Evolutionary conservation across 78 protist genomes (phyloP).

Genomic region (Mastigamoeba balamuthi): DNA sequence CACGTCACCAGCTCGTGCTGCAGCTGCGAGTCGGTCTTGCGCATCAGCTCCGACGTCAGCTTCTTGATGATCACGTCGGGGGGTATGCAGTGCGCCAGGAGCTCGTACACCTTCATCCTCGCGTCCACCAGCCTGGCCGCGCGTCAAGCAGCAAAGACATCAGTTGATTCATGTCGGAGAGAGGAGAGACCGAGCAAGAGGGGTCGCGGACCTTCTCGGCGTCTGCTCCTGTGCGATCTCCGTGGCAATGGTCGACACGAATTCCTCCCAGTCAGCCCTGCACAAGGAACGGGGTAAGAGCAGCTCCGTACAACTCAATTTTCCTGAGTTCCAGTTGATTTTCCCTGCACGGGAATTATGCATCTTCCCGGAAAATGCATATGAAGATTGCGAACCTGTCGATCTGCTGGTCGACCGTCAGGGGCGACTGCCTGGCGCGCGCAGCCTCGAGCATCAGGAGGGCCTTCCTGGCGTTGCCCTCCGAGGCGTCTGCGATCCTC

Average conservation of each 20-base stretch:
- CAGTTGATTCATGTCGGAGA: too few species aligned
- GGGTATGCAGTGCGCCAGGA: slow-evolving; percentile 90
- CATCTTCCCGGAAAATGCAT: too few species aligned
- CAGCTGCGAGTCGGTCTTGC: slow-evolving; percentile 2
- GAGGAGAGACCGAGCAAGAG: not conserved
- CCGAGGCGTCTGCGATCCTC: slow-evolving; percentile 7
- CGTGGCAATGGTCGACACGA: slow-evolving; percentile 35
- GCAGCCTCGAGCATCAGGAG: slow-evolving; percentile 75
- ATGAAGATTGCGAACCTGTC: not conserved
- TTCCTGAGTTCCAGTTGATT: not conserved
- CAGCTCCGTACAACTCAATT: not conserved
- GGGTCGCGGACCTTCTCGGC: slow-evolving; percentile 33
- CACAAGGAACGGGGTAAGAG: too few species aligned
- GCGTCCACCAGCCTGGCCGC: slow-evolving; percentile 26
- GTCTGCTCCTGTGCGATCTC: slow-evolving; percentile 57
- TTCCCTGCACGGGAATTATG: slow-evolving; percentile 30
- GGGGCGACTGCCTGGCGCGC: not conserved
- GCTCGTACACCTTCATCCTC: slow-evolving; percentile 79
- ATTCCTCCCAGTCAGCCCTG: slow-evolving; percentile 84
- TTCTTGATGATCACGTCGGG: slow-evolving; percentile 70
- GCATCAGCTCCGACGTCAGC: slow-evolving; percentile 11
- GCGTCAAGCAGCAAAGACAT: too few species aligned
- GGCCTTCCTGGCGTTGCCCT: slow-evolving; percentile 85
- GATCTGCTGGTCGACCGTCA: too few species aligned
- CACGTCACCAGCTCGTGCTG: slow-evolving; percentile 44